Conservation (phyloP, 306 rosid genomes). For the Ochetophila trinervis region DNA sequence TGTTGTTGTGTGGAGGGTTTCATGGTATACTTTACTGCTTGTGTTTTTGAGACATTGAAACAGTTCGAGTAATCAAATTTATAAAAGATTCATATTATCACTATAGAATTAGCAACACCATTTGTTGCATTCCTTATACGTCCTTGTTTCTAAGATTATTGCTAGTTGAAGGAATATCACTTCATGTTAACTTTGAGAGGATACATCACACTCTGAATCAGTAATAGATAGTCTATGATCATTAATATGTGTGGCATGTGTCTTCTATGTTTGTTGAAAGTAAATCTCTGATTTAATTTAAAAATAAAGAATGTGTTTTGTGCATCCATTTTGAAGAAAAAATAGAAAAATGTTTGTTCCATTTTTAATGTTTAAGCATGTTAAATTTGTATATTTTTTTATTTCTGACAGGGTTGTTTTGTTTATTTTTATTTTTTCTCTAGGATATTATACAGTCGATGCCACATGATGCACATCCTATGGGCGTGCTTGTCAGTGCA, state of each 20-base stretch:
- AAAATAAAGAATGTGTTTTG: no score
- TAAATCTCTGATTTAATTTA: no score
- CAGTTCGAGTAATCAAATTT: background rate
- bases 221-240: no score
- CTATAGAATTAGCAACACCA: background rate
- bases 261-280: no score
- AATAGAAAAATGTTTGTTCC: no score
- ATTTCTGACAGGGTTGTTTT: slow-evolving; percentile 18
- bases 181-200: background rate
- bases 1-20: no score
- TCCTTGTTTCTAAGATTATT: background rate
- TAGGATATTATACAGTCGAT: slow-evolving; percentile 83
- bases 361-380: background rate
- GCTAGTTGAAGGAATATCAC: background rate
- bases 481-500: slow-evolving; percentile 88
- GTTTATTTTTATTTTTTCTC: slow-evolving; percentile 25
- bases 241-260: no score
- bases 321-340: no score
- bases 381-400: background rate
- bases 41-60: background rate
- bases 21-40: background rate
- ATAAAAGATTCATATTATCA: no score
- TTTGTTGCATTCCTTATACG: slow-evolving; percentile 1
- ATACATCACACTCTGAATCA: no score
- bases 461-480: slow-evolving; percentile 98